Evolutionary conservation across 495 filamentous ascomycete species (phyloP).

Genomic region (Emericellopsis terricola): DNA sequence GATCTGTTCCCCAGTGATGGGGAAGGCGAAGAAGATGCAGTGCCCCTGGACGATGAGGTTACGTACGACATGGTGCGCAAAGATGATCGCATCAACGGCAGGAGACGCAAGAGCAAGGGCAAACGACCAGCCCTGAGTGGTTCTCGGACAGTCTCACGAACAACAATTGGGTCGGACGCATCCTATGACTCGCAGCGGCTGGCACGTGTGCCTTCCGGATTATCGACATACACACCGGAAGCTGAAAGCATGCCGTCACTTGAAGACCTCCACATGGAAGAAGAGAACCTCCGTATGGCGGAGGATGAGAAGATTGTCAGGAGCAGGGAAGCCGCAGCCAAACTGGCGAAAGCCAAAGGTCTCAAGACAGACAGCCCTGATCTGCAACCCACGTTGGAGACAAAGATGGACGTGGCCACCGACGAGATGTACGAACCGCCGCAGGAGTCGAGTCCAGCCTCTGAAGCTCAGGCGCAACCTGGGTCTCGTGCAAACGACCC

Average conservation of each 20-base stretch:
- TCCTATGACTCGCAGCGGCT: constrained; percentile 17
- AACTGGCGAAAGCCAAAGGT: constrained; percentile 53
- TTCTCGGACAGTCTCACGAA: constrained; percentile 34
- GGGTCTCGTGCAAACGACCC: too few species aligned
- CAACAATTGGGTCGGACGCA: constrained; percentile 31
- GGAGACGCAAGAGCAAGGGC: constrained; percentile 31
- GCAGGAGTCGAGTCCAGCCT: too few species aligned
- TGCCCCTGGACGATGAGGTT: constrained; percentile 85
- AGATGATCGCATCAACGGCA: constrained; percentile 52
- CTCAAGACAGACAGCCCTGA: constrained; percentile 24
- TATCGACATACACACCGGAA: constrained; percentile 15
- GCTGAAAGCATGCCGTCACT: constrained; percentile 36
- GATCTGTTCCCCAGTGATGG: constrained; percentile 88
- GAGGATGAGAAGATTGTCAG: constrained; percentile 55
- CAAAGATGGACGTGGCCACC: constrained; percentile 9
- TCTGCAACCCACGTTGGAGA: constrained; percentile 4
- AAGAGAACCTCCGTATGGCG: constrained; percentile 44
- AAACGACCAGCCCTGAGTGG: constrained; percentile 33
- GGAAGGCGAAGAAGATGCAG: constrained; percentile 76
- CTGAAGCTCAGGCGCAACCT: constrained; percentile 4
- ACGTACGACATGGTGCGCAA: constrained; percentile 50
- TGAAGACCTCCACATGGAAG: constrained; percentile 58
- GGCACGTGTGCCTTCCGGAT: constrained; percentile 13
- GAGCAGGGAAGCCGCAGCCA: constrained; percentile 52
- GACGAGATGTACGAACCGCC: constrained; percentile 4